Evolutionary conservation across 768 basidiomycete species (phyloP).

Genomic region (Kwoniella europaea): DNA sequence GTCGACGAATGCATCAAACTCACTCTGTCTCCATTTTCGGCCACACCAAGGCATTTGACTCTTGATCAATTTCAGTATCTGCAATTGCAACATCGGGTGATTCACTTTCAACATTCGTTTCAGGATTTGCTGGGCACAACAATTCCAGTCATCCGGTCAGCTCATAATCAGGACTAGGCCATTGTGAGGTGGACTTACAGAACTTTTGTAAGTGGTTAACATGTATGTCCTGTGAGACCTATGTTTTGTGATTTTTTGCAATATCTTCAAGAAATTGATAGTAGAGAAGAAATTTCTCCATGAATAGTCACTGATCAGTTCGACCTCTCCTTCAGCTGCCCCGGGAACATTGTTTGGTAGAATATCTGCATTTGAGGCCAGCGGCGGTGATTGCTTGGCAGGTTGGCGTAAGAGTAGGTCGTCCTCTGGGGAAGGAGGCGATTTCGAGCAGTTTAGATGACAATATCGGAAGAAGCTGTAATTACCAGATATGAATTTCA

Average conservation of each 20-base stretch:
- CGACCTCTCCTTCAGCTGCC: conserved; percentile 77
- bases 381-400: conserved; percentile 18
- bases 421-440: conserved; percentile 67
- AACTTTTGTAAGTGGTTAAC: conserved; percentile 97
- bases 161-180: too few relatives aligned
- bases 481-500: background rate
- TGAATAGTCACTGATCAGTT: conserved; percentile 89
- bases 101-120: conserved; percentile 92
- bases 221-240: conserved; percentile 93
- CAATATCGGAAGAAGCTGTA: conserved; percentile 95
- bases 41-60: conserved; percentile 98
- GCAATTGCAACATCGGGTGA: conserved; percentile 90
- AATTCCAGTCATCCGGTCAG: background rate
- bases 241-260: conserved; percentile 96
- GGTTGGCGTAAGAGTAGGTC: conserved; percentile 64
- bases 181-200: conserved; percentile 64
- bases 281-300: conserved; percentile 98
- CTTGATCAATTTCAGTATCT: conserved; percentile 95
- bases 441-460: conserved; percentile 73
- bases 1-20: conserved; percentile 37
- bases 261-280: conserved; percentile 95
- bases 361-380: conserved; percentile 8
- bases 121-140: conserved; percentile 75
- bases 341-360: background rate
- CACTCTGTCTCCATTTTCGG: conserved; percentile 96